A percentile compares a stretch with the other conserved stretches of the same genome.
phyloP scores from a whole-genome alignment of 1,139 yeast genomes.

The Suhomyces coccinellae region DNA sequence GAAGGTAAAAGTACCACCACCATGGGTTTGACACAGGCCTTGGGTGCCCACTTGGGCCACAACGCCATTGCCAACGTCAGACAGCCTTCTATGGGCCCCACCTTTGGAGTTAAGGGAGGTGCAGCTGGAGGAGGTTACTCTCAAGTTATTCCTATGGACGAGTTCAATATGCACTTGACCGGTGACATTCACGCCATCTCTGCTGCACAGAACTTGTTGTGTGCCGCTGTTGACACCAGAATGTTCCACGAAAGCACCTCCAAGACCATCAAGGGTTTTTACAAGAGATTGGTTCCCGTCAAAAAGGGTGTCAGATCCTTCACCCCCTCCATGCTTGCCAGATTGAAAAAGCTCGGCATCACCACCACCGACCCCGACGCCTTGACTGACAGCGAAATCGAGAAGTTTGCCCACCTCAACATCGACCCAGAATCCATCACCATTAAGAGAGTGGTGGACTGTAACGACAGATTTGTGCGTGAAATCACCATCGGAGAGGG shows the following conservation, averaged over 20 bases:
- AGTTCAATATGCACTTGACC: constrained; percentile 95
- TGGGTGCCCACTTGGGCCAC: constrained; percentile 88
- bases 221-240: constrained; percentile 97
- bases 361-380: constrained; percentile 78
- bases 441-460: constrained; percentile 95
- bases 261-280: constrained; percentile 75
- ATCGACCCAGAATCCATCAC: constrained; percentile 93
- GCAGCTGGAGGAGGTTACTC: constrained; percentile 99
- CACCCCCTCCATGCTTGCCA: constrained; percentile 73
- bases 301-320: constrained; percentile 82
- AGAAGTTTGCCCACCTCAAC: constrained; percentile 79
- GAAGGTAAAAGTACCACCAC: constrained; percentile 98
- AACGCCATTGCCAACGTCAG: constrained; percentile 93
- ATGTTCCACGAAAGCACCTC: constrained; percentile 97
- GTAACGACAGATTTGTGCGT: constrained; percentile 91
- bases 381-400: constrained; percentile 75
- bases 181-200: constrained; percentile 98
- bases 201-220: constrained; percentile 91
- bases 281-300: constrained; percentile 82
- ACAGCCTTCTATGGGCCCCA: constrained; percentile 99
- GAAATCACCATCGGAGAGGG: constrained; percentile 92
- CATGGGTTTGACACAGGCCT: constrained; percentile 93
- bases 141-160: constrained; percentile 99
- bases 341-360: constrained; percentile 80
- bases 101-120: constrained; percentile 98